These are phyloP conservation scores for Curvularia verruculosa DNA, from an alignment of 2,329 filamentous ascomycete genomes.

Conservation along the genomic window DNA sequence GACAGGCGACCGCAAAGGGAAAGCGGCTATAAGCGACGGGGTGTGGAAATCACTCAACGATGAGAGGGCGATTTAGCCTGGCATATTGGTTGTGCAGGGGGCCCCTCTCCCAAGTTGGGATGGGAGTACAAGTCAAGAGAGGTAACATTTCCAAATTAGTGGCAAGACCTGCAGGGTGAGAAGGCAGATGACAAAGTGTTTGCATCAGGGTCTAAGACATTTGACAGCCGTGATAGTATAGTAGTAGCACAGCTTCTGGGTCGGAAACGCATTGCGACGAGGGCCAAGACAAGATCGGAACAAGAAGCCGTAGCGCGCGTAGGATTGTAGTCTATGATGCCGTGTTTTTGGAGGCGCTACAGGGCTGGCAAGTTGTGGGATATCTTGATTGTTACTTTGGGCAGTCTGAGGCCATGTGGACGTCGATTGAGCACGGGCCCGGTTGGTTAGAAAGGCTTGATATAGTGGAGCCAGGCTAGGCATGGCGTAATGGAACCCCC, in stretches of 20 bases:
- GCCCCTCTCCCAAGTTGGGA: conserved; percentile 12
- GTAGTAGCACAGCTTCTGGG: conserved; percentile 39
- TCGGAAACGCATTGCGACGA: conserved; percentile 29
- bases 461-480: conserved; percentile 17
- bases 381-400: conserved; percentile 5
- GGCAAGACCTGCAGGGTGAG: conserved; percentile 37
- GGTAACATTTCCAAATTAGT: conserved; percentile 21
- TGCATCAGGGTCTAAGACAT: conserved; percentile 42
- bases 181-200: conserved; percentile 41
- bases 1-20: neutral
- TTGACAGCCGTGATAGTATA: no score
- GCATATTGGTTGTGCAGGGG: conserved; percentile 9
- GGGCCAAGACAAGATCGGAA: conserved; percentile 1
- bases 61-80: neutral
- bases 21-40: conserved; percentile 10
- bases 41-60: conserved; percentile 9
- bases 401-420: conserved; percentile 15
- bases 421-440: conserved; percentile 10
- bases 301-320: conserved; percentile 8
- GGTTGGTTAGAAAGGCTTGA: conserved; percentile 6
- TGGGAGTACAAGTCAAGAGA: conserved; percentile 14
- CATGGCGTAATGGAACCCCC: conserved; percentile 43
- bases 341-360: neutral
- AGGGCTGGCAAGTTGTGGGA: neutral
- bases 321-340: neutral